These are phyloP conservation scores for Eucalyptus rudis DNA, from an alignment of 345 rosid species.

Conservation along the genomic window DNA sequence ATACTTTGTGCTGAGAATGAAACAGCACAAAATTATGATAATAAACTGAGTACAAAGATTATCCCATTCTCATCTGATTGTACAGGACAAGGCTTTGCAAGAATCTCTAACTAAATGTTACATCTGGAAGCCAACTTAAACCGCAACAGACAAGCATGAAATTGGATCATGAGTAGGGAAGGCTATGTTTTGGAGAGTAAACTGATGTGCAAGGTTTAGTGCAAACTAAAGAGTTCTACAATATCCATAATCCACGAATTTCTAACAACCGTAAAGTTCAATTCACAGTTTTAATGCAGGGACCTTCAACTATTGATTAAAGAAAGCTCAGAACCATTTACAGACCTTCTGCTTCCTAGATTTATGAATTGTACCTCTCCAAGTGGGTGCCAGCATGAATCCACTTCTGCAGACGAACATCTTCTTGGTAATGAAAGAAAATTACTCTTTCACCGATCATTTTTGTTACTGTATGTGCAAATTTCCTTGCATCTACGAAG, in stretches of 20 bases:
- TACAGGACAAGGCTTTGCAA: background rate
- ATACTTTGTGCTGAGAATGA: background rate
- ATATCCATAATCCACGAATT: background rate
- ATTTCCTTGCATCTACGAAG: conserved; percentile 72
- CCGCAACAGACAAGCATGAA: background rate
- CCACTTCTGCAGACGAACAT: conserved; percentile 55
- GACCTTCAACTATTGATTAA: background rate
- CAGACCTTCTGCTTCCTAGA: conserved; percentile 85
- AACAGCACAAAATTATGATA: background rate
- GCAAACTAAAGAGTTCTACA: background rate
- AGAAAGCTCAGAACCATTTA: background rate
- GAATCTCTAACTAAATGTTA: background rate
- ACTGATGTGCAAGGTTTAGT: background rate
- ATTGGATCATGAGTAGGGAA: background rate
- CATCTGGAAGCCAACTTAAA: background rate
- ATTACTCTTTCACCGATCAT: conserved; percentile 39
- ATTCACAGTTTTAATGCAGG: background rate
- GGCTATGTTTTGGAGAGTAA: background rate
- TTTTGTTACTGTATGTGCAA: conserved; percentile 38
- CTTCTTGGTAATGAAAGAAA: conserved; percentile 63
- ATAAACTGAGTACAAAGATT: background rate
- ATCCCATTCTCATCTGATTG: background rate
- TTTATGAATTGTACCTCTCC: conserved; percentile 68
- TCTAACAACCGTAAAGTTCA: background rate
- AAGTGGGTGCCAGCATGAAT: conserved; percentile 48